Evolutionary conservation across 2,329 filamentous ascomycete genomes (phyloP), one percentile per base, ranked within the genome.

Genomic region (Fusarium albosuccineum): DNA sequence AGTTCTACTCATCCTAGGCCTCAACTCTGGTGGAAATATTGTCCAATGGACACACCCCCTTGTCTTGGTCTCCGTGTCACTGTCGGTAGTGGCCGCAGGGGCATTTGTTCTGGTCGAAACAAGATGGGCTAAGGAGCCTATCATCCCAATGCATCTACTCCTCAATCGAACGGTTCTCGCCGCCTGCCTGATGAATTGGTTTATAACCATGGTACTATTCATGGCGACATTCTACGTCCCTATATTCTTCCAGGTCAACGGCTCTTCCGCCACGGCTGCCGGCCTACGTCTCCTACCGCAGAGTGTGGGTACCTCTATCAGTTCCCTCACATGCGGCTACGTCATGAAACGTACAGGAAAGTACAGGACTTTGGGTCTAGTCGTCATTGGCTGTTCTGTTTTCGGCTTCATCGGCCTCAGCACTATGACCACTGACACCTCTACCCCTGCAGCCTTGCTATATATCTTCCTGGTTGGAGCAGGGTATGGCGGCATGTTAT

Each of bases 11-110:
- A 84, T 95, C 0, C 80, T 93, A 1, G 91, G 91, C 3, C 82
- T 95, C 36, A 94, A 92, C 73, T 88, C 90, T 0, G 92, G 92
- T 6, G 92, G 92, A 4, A 94, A 92, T 72, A 79, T 91, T n/a
- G 86, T 94, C 0, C 88, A 91, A 0, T 94, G 92, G 91, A 85
- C 83, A 0, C 89, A 93, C 70, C 91, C 91, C 0, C 79, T 94
- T 4, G 88, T 93, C 6, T 80, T 92, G 27, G 82, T 83, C 1
- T 86, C 86, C 0, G 77, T 94, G 14, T 86, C 88, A 0, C 79
- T 93, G 2, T 89, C 90, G 1, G 72, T 82, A 1, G 79, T 85
- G 2, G 84, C 85, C n/a, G 79, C 93, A 2, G 69, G 81, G 5
- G 75, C 82, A 2, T 93, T 94, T 76, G 79, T 92, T 10, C 86